Base-by-base conservation (phyloP, 768 basidiomycete species). In the Phanerochaete carnosa region DNA sequence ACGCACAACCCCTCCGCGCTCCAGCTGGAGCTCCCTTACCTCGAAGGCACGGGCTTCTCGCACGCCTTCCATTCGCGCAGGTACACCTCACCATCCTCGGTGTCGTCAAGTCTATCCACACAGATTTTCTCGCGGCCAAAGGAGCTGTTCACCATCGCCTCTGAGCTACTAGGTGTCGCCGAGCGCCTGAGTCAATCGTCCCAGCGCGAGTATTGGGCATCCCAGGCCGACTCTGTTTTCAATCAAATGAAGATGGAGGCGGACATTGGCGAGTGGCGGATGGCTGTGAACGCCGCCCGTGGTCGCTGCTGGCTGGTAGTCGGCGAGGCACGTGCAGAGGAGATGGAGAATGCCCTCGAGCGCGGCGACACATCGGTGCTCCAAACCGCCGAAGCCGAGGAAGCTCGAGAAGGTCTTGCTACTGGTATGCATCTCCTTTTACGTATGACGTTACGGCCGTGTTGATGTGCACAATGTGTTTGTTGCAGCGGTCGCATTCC, bases 231-330 rank as follows among this genome's bases (percentile, higher is more conserved):
- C 63, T 75, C 79, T 8, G 77, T 89, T 12, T 81, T 88, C 64
- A 72, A 75, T 47, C 85, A 88, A 75, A 85, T 88, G 80, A 80
- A 81, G 69, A 79, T 84, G 80, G 82, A 85, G 70, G 80, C 77
- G 26, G 80, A 82, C 62, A 78, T 78, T 64, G 79, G 78, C n/a
- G 74, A 69, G 47, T 84, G 81, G 83, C 72, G 79, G 2, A 75
- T 73, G 8, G 74, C 75, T 1, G 74, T 86, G 23, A 74, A 75
- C 35, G 72, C 75, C 23, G 77, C 81, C 16, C 71, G 85, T 19
- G 85, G 84, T 2, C 75, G 83, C 45, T 81, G 81, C 60, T 83
- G 81, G 77, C 74, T 89, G 11, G 75, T 83, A 25, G 73, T 83
- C 35, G 87, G 85, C n/a, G 74, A 77, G 29, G 83, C 84, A 22